Base-by-base conservation (phyloP, 441 rosid species). In the Eugenia klotzschiana region DNA sequence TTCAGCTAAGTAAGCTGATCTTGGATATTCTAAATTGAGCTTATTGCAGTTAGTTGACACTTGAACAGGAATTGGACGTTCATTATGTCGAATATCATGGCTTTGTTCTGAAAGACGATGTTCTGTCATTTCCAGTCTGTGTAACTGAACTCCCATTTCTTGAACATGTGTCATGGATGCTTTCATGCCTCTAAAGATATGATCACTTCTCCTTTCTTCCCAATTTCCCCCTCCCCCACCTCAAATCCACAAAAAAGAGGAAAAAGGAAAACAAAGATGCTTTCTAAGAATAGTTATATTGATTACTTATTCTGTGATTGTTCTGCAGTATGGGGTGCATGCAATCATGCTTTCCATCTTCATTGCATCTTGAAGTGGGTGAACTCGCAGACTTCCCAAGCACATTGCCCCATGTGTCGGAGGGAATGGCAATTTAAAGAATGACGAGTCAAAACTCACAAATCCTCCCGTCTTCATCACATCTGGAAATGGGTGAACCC, bases 321-420 rank as follows among this genome's bases (percentile, higher is more conserved):
- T 37, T 80, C 69, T 86, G 88, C 88, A 93, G 97, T 93, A 79
- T 95, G 94, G 95, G 95, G 97, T 64, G 94, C 89, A 60, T 95
- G 98, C 90, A 95, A 93, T 89, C 98, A 92, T 85, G 93, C 97
- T 7, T 93, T 93, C 88, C 98, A 95, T 90, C 97, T 95, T 84
- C 98, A 94, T 81, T 94, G 98, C 91, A 92, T 94, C 87, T 87
- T 94, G 88, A 94, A 94, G 83, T 94, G 96, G 98, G 98, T 94
- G 85, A 94, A 92, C 86, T 93, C 97, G 10, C 97, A 95, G 83
- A 87, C 95, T 51, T 86, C 93, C 82, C 94, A 93, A 90, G 98
- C 98, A 53, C 97, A 91, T 84, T 93, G 97, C 64, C 96, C 93
- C 23, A 92, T 94, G 97, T 93, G 98, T 87, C 90, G 96, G 12